Base-by-base conservation (phyloP, 2,329 filamentous ascomycete species). In the Paraconiothyrium brasiliense region DNA sequence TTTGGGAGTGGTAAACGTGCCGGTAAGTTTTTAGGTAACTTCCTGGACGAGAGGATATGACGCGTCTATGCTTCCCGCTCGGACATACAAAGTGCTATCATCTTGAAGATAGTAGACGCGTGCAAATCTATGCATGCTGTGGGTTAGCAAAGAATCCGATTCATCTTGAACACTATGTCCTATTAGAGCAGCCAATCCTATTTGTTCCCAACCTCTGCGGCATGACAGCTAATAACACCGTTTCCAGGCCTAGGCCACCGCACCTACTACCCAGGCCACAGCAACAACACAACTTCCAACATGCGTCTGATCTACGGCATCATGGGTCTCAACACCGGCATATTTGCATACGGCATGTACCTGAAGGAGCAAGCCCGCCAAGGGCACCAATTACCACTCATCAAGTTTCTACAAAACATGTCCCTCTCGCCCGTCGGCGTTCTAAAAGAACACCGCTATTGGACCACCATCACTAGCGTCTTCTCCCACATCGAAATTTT, bases 321-420 rank as follows among this genome's bases (percentile, higher is more conserved):
- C 58, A 76, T 83, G 46, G 77, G 75, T 44, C 41, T 80, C 66
- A 84, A 84, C 61, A 59, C 69, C 22, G 74, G 73, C 56, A 68
- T 83, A 52, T 84, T 77, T 58, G 67, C 62, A 39, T 76, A 78
- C 59, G 78, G 72, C 69, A 58, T 71, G 14, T 81, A 80, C 63
- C 68, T 74, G 58, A 66, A 63, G 62, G 72, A 61, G 22, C 62
- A 67, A 66, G 66, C 71, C 30, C 11, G 37, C 4, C 65, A 72
- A 57, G 72, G 68, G 32, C 61, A 68, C 50, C 57, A 51, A 4
- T 22, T 50, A 6, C 61, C 66, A 20, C 60, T 62, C 16, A 37
- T 51, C 13, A 59, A 57, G 1, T 75, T 74, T 59, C 48, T 68
- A 32, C 52, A 67, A n/a, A 73, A 81, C 66, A 76, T 78, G 65